A percentile compares a stretch with the other conserved stretches of the same genome.
phyloP scores from a whole-genome alignment of 441 rosid species.

The Isatis lusitanica region DNA sequence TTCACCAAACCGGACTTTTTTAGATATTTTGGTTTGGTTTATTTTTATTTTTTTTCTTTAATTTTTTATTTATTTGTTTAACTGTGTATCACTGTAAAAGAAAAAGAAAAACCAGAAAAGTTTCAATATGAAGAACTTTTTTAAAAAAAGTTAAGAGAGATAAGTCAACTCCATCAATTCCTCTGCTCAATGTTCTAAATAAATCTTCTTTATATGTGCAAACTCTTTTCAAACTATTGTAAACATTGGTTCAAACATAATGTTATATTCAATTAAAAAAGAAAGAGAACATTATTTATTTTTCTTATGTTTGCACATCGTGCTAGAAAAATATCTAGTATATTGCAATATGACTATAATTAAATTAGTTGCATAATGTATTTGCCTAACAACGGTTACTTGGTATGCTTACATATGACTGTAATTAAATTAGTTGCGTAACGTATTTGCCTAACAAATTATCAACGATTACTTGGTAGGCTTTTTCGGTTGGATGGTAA shows the following conservation, averaged over 20 bases:
- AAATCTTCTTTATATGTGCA: background rate
- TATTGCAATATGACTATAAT: background rate
- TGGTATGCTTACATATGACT: slow-evolving; percentile 35
- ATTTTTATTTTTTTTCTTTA: too few relatives aligned
- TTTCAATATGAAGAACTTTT: too few relatives aligned
- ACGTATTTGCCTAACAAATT: slow-evolving; percentile 10
- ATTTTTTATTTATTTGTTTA: too few relatives aligned
- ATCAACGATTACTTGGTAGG: slow-evolving; percentile 38
- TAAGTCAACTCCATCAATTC: background rate
- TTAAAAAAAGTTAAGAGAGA: slow-evolving; percentile 5
- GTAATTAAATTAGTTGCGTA: background rate
- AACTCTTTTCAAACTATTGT: background rate
- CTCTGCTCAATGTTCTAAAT: background rate
- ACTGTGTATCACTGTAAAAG: too few relatives aligned
- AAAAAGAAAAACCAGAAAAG: too few relatives aligned
- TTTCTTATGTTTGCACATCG: background rate
- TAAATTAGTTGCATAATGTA: slow-evolving; percentile 10
- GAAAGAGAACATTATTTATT: background rate
- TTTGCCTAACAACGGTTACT: slow-evolving; percentile 7
- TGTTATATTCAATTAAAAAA: background rate
- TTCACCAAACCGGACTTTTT: too few relatives aligned
- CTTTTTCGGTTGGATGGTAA: slow-evolving; percentile 58
- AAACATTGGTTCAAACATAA: background rate
- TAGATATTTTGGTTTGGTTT: too few relatives aligned
- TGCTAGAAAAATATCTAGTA: background rate